Percentiles rank a stretch among this genome's conserved stretches.
Evolutionary conservation across 2,329 filamentous ascomycete genomes (phyloP).

Genomic region (Cercospora sp.): DNA sequence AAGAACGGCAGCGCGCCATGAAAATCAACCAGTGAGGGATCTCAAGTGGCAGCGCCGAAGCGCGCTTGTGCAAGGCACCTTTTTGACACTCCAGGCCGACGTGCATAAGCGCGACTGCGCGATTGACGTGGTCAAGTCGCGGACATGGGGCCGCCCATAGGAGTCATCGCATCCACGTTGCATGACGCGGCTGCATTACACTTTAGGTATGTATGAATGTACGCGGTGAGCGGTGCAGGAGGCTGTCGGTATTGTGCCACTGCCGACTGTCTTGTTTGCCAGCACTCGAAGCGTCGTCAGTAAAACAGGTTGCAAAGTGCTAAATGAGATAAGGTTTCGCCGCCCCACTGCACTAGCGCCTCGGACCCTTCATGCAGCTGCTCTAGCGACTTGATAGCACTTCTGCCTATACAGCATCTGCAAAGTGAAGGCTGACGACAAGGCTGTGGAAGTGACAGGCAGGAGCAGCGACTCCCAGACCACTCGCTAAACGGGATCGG

Average conservation of each 20-base stretch:
- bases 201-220: neutral
- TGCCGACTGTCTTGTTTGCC: neutral
- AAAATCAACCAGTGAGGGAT: conserved; percentile 5
- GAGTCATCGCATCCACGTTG: conserved; percentile 42
- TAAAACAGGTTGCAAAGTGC: conserved; percentile 1
- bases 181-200: conserved; percentile 1
- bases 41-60: conserved; percentile 1
- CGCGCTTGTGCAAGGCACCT: conserved; percentile 28
- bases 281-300: neutral
- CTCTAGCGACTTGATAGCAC: conserved; percentile 4
- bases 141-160: neutral
- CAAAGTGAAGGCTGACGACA: neutral
- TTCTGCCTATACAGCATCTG: conserved; percentile 9
- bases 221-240: neutral
- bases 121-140: conserved; percentile 16
- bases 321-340: conserved; percentile 1
- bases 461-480: neutral
- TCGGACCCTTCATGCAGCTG: conserved; percentile 7
- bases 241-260: neutral
- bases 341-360: conserved; percentile 7
- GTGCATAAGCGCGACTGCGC: conserved; percentile 12
- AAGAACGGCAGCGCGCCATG: conserved; percentile 11
- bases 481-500: neutral
- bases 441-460: neutral
- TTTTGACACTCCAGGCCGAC: conserved; percentile 16